phyloP scores from a whole-genome alignment of 176 grass and related monocot species.

The Eremochloa ophiuroides region DNA sequence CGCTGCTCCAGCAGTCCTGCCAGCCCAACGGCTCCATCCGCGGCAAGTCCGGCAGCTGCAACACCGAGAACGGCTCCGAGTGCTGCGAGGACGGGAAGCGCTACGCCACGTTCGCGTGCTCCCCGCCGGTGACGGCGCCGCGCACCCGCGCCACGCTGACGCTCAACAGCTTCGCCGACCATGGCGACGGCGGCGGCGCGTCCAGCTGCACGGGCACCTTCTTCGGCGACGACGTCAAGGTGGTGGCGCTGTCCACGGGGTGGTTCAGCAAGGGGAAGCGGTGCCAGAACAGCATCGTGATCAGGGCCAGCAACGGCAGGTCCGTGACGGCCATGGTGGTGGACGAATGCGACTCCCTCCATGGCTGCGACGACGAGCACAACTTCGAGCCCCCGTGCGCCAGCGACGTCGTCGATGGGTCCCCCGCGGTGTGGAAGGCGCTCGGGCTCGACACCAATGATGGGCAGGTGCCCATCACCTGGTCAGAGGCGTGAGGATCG shows the following conservation, averaged over 20 bases:
- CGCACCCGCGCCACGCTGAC: conserved; percentile 16
- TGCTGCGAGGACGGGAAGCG: conserved; percentile 13
- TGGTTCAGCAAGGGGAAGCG: neutral
- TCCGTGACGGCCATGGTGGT: conserved; percentile 32
- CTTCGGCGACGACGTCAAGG: conserved; percentile 12
- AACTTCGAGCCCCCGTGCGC: conserved; percentile 49
- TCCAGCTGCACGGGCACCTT: conserved; percentile 1
- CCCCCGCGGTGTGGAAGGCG: conserved; percentile 39
- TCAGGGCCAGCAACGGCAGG: conserved; percentile 22
- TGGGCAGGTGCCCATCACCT: conserved; percentile 28
- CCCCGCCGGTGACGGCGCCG: neutral
- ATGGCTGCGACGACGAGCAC: conserved; percentile 25
- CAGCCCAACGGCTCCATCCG: neutral
- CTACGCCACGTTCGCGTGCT: conserved; percentile 17
- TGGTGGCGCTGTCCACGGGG: conserved; percentile 42
- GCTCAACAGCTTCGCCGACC: conserved; percentile 17
- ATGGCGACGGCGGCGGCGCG: conserved; percentile 5
- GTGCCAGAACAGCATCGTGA: neutral
- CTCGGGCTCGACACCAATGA: conserved; percentile 29
- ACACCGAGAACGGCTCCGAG: neutral
- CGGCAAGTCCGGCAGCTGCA: conserved; percentile 1
- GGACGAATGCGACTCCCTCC: conserved; percentile 39
- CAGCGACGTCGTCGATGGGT: conserved; percentile 32
- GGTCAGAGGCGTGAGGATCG: conserved; percentile 3
- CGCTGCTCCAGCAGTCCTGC: conserved; percentile 27